A percentile compares a stretch with the other conserved stretches of the same genome.
phyloP scores from a whole-genome alignment of 345 rosid species.

The Toxicodendron radicans region DNA sequence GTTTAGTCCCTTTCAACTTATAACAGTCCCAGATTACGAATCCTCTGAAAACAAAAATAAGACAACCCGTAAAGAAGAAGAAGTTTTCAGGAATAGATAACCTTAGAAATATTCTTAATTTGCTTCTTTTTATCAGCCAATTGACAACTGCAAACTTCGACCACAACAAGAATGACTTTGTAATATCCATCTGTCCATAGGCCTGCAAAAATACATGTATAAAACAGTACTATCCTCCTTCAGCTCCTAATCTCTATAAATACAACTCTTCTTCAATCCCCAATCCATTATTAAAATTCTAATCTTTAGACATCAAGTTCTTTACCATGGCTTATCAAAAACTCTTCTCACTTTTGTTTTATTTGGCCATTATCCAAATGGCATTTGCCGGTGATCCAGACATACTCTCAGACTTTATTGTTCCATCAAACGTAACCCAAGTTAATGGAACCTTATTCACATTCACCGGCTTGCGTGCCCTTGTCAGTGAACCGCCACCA shows the following conservation, averaged over 20 bases:
- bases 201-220: conserved; percentile 12
- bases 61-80: no score
- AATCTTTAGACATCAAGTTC: not conserved
- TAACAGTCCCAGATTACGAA: no score
- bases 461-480: conserved; percentile 26
- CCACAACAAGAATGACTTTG: conserved; percentile 15
- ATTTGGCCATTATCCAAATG: conserved; percentile 15
- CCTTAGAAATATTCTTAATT: no score
- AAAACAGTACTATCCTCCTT: no score
- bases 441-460: conserved; percentile 37
- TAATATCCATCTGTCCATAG: conserved; percentile 2
- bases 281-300: not conserved
- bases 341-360: conserved; percentile 21
- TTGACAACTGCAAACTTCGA: not conserved
- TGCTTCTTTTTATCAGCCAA: not conserved
- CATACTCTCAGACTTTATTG: conserved; percentile 30
- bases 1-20: no score
- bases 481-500: not conserved
- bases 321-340: conserved; percentile 19
- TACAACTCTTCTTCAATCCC: not conserved
- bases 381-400: conserved; percentile 39
- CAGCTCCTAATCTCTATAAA: conserved; percentile 3
- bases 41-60: no score
- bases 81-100: no score
- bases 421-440: conserved; percentile 15